Conservation (phyloP, 2,329 filamentous ascomycete species). For the Tolypocladium paradoxum region DNA sequence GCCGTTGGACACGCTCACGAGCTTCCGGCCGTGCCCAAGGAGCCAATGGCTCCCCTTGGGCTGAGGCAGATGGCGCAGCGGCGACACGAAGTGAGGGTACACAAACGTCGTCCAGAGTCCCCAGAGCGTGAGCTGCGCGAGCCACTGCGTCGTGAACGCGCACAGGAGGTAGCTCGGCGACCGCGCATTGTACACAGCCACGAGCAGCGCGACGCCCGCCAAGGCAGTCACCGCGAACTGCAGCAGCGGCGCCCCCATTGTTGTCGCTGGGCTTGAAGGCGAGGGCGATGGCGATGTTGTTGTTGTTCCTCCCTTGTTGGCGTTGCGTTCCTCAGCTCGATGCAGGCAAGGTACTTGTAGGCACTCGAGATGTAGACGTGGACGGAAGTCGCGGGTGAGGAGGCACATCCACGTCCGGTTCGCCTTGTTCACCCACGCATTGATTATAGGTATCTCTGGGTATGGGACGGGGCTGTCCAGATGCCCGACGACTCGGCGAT, state of each 20-base stretch:
- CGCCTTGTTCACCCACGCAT: background rate
- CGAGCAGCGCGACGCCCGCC: conserved; percentile 10
- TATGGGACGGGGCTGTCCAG: no score
- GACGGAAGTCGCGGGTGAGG: background rate
- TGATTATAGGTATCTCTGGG: background rate
- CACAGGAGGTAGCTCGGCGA: conserved; percentile 19
- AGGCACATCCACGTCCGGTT: background rate
- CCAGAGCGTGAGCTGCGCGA: conserved; percentile 23
- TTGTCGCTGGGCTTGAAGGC: no score
- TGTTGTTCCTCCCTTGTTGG: background rate
- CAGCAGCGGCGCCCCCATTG: conserved; percentile 14
- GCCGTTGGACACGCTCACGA: conserved; percentile 28
- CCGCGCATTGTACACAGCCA: conserved; percentile 11
- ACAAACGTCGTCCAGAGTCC: conserved; percentile 32
- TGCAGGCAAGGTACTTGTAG: no score
- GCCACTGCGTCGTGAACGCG: conserved; percentile 25
- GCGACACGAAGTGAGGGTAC: conserved; percentile 39
- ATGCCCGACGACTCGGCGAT: no score
- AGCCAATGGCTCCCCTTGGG: conserved; percentile 32
- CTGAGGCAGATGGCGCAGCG: conserved; percentile 35
- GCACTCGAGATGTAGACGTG: background rate
- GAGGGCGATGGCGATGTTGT: background rate
- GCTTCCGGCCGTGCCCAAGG: conserved; percentile 35
- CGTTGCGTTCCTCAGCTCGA: background rate
- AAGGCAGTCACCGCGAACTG: conserved; percentile 14